These are phyloP conservation scores for Lachancea mirantina DNA, from an alignment of 805 yeast genomes.

Conservation along the genomic window DNA sequence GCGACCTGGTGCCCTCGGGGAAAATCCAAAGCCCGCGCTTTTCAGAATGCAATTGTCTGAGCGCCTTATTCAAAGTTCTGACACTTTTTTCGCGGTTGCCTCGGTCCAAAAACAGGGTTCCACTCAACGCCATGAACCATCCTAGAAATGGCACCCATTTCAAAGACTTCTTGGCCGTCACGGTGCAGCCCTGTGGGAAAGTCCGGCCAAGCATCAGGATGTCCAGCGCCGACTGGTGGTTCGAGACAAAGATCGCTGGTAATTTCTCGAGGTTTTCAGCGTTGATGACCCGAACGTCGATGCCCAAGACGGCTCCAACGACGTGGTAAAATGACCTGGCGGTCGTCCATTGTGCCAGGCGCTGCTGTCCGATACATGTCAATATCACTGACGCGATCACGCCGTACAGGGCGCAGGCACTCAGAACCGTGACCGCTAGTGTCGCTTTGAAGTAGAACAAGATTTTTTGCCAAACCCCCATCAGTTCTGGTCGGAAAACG, in stretches of 20 bases:
- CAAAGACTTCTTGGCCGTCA: slow-evolving; percentile 83
- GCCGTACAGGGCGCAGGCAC: slow-evolving; percentile 66
- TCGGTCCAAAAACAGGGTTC: slow-evolving; percentile 88
- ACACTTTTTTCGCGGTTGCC: slow-evolving; percentile 68
- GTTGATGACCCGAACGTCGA: slow-evolving; percentile 61
- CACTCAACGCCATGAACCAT: slow-evolving; percentile 91
- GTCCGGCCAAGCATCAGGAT: slow-evolving; percentile 71
- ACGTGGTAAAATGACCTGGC: slow-evolving; percentile 72
- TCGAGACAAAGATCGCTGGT: slow-evolving; percentile 78
- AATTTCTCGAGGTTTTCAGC: slow-evolving; percentile 48
- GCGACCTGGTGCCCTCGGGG: slow-evolving; percentile 97
- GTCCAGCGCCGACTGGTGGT: slow-evolving; percentile 90
- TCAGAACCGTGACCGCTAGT: slow-evolving; percentile 45
- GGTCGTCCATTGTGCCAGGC: slow-evolving; percentile 80
- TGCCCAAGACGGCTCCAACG: slow-evolving; percentile 57
- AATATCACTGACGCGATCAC: slow-evolving; percentile 65
- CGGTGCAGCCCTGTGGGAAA: slow-evolving; percentile 84
- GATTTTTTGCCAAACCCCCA: slow-evolving; percentile 28
- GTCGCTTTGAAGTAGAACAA: slow-evolving; percentile 52
- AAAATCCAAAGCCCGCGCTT: slow-evolving; percentile 80
- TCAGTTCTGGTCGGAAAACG: not conserved
- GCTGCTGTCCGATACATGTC: slow-evolving; percentile 62
- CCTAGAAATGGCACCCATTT: slow-evolving; percentile 86
- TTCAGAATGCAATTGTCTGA: slow-evolving; percentile 49
- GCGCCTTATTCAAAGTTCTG: slow-evolving; percentile 63